These are phyloP conservation scores for Penicillium concentricum DNA, from an alignment of 2,329 filamentous ascomycete species.

Conservation along the genomic window DNA sequence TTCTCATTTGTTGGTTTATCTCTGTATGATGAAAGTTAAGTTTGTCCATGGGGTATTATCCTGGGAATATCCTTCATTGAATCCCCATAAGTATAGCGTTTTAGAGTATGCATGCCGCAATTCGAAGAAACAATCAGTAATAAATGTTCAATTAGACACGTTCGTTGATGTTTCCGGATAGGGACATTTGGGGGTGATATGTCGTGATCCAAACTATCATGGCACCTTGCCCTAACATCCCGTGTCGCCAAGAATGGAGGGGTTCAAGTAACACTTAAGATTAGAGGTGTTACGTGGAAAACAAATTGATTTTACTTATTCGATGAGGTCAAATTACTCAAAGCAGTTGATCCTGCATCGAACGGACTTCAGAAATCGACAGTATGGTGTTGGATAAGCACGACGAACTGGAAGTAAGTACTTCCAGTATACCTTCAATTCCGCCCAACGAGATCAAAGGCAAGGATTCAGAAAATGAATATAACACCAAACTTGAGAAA, in stretches of 20 bases:
- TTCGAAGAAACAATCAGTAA: not conserved
- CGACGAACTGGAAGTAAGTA: slow-evolving; percentile 1
- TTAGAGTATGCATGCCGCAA: not conserved
- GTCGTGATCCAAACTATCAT: slow-evolving; percentile 28
- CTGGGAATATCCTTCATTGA: not conserved
- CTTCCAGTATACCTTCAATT: slow-evolving; percentile 4
- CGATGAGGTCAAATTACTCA: not conserved
- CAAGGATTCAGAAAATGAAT: not conserved
- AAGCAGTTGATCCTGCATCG: not conserved
- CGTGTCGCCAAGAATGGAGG: not conserved
- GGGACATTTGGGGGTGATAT: slow-evolving; percentile 2
- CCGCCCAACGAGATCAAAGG: slow-evolving; percentile 1
- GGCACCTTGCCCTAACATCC: slow-evolving; percentile 11
- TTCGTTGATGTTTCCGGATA: not conserved
- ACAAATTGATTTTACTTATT: not conserved
- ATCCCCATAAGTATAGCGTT: too few relatives aligned
- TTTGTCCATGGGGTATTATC: not conserved
- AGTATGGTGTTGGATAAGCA: slow-evolving; percentile 4
- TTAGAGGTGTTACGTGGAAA: too few relatives aligned
- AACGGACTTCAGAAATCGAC: not conserved
- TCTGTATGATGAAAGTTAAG: not conserved
- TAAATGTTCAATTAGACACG: not conserved
- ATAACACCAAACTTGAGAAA: slow-evolving; percentile 26
- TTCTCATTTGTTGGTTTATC: not conserved
- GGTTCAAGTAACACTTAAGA: not conserved